Conservation (phyloP, 805 yeast species). For the Starmerella potacharoeniae region DNA sequence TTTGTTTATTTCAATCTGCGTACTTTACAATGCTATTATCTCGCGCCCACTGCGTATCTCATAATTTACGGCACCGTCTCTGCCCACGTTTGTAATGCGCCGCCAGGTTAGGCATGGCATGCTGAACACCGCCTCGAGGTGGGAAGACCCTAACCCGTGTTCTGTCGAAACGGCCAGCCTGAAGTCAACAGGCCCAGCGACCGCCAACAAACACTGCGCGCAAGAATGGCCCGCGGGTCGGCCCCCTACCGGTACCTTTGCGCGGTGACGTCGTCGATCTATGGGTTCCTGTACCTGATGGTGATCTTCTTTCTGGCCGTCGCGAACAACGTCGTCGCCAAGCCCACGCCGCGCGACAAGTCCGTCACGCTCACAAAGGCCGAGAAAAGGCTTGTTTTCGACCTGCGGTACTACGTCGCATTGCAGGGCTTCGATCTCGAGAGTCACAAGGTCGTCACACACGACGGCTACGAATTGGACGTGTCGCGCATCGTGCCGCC, state of each 20-base stretch:
- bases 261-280: slow-evolving; percentile 22
- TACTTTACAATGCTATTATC: no score
- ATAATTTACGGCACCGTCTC: no score
- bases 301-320: slow-evolving; percentile 23
- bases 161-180: neutral
- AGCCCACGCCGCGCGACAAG: slow-evolving; percentile 8
- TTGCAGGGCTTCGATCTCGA: slow-evolving; percentile 49
- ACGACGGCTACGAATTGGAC: slow-evolving; percentile 67
- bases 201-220: neutral
- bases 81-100: neutral
- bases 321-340: slow-evolving; percentile 4
- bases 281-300: slow-evolving; percentile 20
- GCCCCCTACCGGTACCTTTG: neutral
- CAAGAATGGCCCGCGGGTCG: neutral
- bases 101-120: neutral
- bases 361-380: slow-evolving; percentile 24
- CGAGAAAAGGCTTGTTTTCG: slow-evolving; percentile 36
- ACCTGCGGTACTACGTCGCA: slow-evolving; percentile 56
- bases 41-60: no score
- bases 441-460: slow-evolving; percentile 51
- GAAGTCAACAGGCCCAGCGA: neutral
- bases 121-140: neutral
- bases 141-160: neutral
- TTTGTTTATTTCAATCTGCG: no score
- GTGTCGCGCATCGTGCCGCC: slow-evolving; percentile 44